Conservation (phyloP, 352 stramenopile genomes). For the Phytopythium helicoides region DNA sequence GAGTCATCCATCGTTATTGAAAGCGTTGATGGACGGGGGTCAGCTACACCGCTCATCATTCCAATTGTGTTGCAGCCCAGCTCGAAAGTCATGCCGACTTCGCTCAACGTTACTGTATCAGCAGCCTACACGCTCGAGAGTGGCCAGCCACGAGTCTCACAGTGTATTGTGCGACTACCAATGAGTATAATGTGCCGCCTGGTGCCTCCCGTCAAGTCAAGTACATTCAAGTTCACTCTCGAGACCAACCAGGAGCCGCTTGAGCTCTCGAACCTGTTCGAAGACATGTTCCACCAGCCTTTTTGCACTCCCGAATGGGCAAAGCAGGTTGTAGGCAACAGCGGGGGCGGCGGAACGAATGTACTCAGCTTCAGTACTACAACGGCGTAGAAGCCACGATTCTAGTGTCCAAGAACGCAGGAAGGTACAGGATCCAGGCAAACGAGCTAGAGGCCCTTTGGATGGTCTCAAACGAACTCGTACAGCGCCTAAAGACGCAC, state of each 20-base stretch:
- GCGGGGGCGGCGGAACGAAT: slow-evolving; percentile 61
- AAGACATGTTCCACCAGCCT: slow-evolving; percentile 86
- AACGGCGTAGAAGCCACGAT: slow-evolving; percentile 84
- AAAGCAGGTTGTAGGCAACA: slow-evolving; percentile 45
- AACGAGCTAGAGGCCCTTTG: slow-evolving; percentile 79
- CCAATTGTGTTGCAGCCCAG: slow-evolving; percentile 54
- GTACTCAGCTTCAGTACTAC: slow-evolving; percentile 90
- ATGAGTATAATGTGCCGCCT: slow-evolving; percentile 72
- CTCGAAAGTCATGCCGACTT: slow-evolving; percentile 52
- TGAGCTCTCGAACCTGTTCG: slow-evolving; percentile 72
- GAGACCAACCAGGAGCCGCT: slow-evolving; percentile 84
- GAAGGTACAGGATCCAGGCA: slow-evolving; percentile 86
- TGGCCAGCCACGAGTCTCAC: slow-evolving; percentile 65
- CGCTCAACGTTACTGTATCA: slow-evolving; percentile 56
- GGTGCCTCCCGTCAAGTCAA: slow-evolving; percentile 74
- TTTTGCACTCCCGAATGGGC: slow-evolving; percentile 65
- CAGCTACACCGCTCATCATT: slow-evolving; percentile 62
- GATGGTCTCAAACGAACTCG: slow-evolving; percentile 78
- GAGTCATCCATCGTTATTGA: slow-evolving; percentile 70
- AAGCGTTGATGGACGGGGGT: slow-evolving; percentile 54
- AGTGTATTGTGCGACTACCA: slow-evolving; percentile 64
- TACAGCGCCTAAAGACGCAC: slow-evolving; percentile 49
- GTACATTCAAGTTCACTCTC: slow-evolving; percentile 87
- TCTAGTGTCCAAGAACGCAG: slow-evolving; percentile 88
- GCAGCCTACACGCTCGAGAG: slow-evolving; percentile 73